Percentiles rank a stretch among this genome's conserved stretches.
Evolutionary conservation across 2,329 filamentous ascomycete species (phyloP).

Genomic region (Domatiomyces globalis): DNA sequence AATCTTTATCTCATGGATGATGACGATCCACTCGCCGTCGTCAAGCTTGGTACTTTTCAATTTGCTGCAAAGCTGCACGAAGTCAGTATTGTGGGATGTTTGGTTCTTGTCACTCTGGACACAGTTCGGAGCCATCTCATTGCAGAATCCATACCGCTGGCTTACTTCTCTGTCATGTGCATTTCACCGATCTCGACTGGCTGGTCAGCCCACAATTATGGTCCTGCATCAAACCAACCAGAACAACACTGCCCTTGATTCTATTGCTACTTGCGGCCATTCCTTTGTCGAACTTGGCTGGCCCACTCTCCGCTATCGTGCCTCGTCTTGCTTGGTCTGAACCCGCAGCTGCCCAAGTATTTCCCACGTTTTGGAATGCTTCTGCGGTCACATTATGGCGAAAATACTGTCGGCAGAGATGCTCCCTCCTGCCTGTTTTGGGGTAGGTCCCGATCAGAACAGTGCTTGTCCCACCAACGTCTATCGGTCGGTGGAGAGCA

Average conservation of each 20-base stretch:
- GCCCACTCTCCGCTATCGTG: slow-evolving; percentile 1
- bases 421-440: background rate
- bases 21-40: background rate
- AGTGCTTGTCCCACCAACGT: background rate
- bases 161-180: background rate
- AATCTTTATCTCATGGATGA: background rate
- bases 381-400: slow-evolving; percentile 1
- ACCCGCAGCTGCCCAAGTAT: background rate
- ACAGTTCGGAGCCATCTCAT: background rate
- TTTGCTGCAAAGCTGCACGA: slow-evolving; percentile 2
- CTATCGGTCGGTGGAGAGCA: background rate
- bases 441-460: background rate
- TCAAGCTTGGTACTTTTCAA: slow-evolving; percentile 1
- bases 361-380: background rate
- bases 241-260: background rate
- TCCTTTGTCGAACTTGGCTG: background rate
- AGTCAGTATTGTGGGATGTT: background rate
- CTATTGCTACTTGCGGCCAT: background rate
- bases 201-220: background rate
- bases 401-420: background rate
- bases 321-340: background rate
- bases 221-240: background rate
- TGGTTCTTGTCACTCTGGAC: slow-evolving; percentile 1
- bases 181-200: background rate
- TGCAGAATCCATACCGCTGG: background rate